Conservation (phyloP, 208 protist species). For the Vickermania spadyakhi region DNA sequence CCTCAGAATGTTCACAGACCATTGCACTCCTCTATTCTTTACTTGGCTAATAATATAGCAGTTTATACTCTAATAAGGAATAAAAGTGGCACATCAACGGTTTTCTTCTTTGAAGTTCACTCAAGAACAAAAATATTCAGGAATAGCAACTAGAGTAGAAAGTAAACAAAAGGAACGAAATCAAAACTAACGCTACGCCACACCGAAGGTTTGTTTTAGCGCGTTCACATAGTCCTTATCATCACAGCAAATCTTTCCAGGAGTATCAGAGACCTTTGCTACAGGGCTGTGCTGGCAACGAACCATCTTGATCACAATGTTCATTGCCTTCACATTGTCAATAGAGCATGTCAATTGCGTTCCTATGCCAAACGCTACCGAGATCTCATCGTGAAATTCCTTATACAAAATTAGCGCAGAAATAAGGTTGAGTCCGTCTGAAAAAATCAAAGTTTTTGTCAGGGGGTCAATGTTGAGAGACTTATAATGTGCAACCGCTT, state of each 20-base stretch:
- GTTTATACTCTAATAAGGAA: too few relatives aligned
- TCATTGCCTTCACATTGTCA: constrained; percentile 52
- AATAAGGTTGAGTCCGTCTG: constrained; percentile 74
- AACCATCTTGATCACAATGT: constrained; percentile 90
- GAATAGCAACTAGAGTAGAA: too few relatives aligned
- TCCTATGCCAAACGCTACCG: constrained; percentile 78
- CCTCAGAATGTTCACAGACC: too few relatives aligned
- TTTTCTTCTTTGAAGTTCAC: too few relatives aligned
- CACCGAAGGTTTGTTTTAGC: constrained; percentile 51
- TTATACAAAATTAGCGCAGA: constrained; percentile 46
- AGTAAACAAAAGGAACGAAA: too few relatives aligned
- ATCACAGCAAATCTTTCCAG: constrained; percentile 67
- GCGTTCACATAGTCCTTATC: constrained; percentile 48
- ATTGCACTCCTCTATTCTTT: too few relatives aligned
- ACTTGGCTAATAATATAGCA: too few relatives aligned
- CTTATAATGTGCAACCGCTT: constrained; percentile 73
- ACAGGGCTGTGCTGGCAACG: constrained; percentile 78
- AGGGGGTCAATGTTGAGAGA: constrained; percentile 62
- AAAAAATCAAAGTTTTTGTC: constrained; percentile 78
- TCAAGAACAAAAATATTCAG: too few relatives aligned
- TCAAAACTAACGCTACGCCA: too few relatives aligned
- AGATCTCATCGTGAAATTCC: constrained; percentile 39
- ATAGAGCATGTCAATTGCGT: constrained; percentile 84
- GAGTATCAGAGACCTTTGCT: constrained; percentile 81
- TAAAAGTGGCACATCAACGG: too few relatives aligned